Evolutionary conservation across 306 rosid genomes (phyloP).

Genomic region (Quercus agrifolia): DNA sequence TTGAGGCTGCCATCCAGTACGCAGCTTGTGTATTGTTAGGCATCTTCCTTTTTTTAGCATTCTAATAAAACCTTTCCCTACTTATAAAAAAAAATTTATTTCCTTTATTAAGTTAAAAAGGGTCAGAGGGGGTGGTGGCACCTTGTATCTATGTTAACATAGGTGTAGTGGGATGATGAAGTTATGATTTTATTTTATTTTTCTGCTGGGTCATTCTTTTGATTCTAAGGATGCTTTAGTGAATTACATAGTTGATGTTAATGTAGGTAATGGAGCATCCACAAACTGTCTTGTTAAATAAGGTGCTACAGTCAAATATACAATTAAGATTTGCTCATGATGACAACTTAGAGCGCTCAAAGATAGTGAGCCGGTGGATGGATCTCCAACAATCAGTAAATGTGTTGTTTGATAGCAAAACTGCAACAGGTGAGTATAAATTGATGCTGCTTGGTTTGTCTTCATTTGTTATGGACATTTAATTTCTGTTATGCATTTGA

Average conservation of each 20-base stretch:
- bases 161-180: no score
- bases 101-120: no score
- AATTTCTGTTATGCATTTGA: neutral
- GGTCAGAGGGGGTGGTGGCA: no score
- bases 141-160: no score
- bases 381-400: slow-evolving; percentile 81
- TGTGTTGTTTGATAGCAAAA: slow-evolving; percentile 66
- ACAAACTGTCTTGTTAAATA: slow-evolving; percentile 68
- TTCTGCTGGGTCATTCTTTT: slow-evolving; percentile 17
- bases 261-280: slow-evolving; percentile 86
- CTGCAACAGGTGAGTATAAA: slow-evolving; percentile 48
- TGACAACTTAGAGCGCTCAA: slow-evolving; percentile 37
- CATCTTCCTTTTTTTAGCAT: no score
- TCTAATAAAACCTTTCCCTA: no score
- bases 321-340: slow-evolving; percentile 54
- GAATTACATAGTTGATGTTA: slow-evolving; percentile 19
- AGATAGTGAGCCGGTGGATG: slow-evolving; percentile 60
- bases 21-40: no score
- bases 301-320: slow-evolving; percentile 70
- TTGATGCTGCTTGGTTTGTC: slow-evolving; percentile 3
- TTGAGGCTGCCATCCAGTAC: no score
- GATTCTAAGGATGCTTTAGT: slow-evolving; percentile 10
- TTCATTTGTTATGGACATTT: neutral
- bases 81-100: no score
- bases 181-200: neutral